phyloP scores from a whole-genome alignment of 2,329 filamentous ascomycete genomes.

The Trichoderma simmonsii region DNA sequence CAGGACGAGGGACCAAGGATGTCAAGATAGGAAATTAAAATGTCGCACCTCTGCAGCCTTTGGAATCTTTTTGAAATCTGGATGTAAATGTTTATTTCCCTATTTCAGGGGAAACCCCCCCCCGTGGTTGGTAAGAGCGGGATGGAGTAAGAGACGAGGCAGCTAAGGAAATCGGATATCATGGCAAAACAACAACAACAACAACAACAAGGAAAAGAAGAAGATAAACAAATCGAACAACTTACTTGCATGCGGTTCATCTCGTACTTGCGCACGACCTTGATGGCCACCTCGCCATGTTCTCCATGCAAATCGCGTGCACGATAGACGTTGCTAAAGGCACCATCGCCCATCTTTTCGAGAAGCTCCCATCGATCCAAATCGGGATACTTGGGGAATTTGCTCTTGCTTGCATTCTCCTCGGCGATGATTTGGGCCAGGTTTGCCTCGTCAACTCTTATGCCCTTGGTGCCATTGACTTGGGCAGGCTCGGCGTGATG shows the following conservation, averaged over 20 bases:
- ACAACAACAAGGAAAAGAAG: conserved; percentile 17
- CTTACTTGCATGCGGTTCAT: conserved; percentile 99
- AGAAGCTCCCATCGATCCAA: conserved; percentile 69
- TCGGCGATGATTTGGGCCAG: conserved; percentile 86
- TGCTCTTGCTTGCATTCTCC: conserved; percentile 80
- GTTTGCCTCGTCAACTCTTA: conserved; percentile 59
- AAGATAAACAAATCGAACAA: conserved; percentile 34
- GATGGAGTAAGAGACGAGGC: conserved; percentile 22
- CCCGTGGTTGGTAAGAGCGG: conserved; percentile 52
- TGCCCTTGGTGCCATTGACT: conserved; percentile 30
- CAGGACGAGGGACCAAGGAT: conserved; percentile 25
- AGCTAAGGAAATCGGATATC: conserved; percentile 19
- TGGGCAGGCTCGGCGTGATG: conserved; percentile 59
- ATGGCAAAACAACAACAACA: conserved; percentile 14
- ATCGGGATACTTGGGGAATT: conserved; percentile 64
- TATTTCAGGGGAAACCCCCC: conserved; percentile 50
- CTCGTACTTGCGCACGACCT: conserved; percentile 97
- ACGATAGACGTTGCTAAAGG: conserved; percentile 97
- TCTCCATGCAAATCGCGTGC: conserved; percentile 72
- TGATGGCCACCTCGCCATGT: conserved; percentile 85
- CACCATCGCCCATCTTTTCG: conserved; percentile 98
- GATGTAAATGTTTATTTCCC: conserved; percentile 90
- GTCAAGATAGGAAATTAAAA: conserved; percentile 33
- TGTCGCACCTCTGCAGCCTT: conserved; percentile 95
- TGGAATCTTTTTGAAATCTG: conserved; percentile 90